Evolutionary conservation across 495 filamentous ascomycete species (phyloP).

Genomic region (Melanomma pulvis-pyrius): DNA sequence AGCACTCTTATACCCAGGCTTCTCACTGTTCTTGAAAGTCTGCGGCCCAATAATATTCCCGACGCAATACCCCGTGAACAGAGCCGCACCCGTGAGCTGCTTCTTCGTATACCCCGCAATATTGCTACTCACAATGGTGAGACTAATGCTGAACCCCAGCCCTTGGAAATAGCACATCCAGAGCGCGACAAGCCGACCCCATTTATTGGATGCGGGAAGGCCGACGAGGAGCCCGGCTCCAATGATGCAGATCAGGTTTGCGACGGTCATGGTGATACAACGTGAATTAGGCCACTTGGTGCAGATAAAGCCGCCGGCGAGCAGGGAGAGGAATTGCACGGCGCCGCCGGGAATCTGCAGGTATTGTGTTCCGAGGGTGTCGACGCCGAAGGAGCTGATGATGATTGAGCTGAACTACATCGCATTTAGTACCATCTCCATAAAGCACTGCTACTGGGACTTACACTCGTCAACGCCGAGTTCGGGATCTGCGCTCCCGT

Average conservation of each 20-base stretch:
- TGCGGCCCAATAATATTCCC: conserved; percentile 61
- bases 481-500: conserved; percentile 41
- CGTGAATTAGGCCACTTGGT: conserved; percentile 47
- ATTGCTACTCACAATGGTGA: conserved; percentile 48
- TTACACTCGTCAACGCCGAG: conserved; percentile 36
- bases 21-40: conserved; percentile 57
- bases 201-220: conserved; percentile 52
- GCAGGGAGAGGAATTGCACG: conserved; percentile 48
- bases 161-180: conserved; percentile 47
- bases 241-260: conserved; percentile 48
- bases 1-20: conserved; percentile 56
- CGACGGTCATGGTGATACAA: conserved; percentile 48
- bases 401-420: conserved; percentile 26
- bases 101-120: conserved; percentile 63
- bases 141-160: conserved; percentile 49
- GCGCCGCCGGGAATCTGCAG: conserved; percentile 53
- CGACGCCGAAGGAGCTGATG: conserved; percentile 53
- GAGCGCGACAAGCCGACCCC: conserved; percentile 57
- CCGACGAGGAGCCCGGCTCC: conserved; percentile 45
- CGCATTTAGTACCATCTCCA: conserved; percentile 34
- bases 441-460: conserved; percentile 50
- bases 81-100: conserved; percentile 53
- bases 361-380: conserved; percentile 57
- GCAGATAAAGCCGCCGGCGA: conserved; percentile 46
- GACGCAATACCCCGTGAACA: conserved; percentile 60